Evolutionary conservation across 2,329 filamentous ascomycete genomes (phyloP).

Genomic region (Proliferodiscus dingleyae): DNA sequence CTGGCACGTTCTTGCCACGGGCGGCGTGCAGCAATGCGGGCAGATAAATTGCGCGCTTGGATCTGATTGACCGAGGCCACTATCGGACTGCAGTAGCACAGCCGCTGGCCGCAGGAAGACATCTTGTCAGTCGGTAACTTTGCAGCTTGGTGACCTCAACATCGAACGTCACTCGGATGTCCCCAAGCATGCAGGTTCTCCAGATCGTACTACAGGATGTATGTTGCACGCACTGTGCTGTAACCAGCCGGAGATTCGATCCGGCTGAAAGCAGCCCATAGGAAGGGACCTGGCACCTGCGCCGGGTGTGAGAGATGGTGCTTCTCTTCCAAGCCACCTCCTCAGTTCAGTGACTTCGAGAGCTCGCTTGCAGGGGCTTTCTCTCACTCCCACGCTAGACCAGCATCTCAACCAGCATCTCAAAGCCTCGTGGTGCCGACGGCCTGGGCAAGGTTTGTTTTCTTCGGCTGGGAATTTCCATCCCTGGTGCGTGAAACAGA

Average conservation of each 20-base stretch:
- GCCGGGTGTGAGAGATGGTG: too few species aligned
- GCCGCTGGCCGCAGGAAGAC: conserved; percentile 17
- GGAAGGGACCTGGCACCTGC: too few species aligned
- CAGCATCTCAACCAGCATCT: neutral
- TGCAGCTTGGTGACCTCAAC: conserved; percentile 6
- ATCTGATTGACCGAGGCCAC: conserved; percentile 16
- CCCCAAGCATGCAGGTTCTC: too few species aligned
- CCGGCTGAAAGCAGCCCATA: neutral
- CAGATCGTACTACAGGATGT: neutral
- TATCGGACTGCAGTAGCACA: conserved; percentile 25
- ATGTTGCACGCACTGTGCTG: neutral
- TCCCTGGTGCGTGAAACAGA: conserved; percentile 13
- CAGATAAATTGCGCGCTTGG: conserved; percentile 15
- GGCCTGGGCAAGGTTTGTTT: conserved; percentile 4
- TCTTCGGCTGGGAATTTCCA: conserved; percentile 10
- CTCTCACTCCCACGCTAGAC: neutral
- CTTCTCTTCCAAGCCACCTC: conserved; percentile 1
- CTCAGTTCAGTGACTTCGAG: neutral
- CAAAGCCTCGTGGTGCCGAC: conserved; percentile 7
- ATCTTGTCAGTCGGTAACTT: conserved; percentile 14
- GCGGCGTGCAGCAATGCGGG: conserved; percentile 16
- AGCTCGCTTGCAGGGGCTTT: conserved; percentile 5
- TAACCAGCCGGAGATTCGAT: neutral
- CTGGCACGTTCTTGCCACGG: conserved; percentile 14
- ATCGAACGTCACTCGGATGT: too few species aligned